Evolutionary conservation across 1,284 basidiomycete genomes (phyloP).

Genomic region (Austroboletus novae-zelandiae): DNA sequence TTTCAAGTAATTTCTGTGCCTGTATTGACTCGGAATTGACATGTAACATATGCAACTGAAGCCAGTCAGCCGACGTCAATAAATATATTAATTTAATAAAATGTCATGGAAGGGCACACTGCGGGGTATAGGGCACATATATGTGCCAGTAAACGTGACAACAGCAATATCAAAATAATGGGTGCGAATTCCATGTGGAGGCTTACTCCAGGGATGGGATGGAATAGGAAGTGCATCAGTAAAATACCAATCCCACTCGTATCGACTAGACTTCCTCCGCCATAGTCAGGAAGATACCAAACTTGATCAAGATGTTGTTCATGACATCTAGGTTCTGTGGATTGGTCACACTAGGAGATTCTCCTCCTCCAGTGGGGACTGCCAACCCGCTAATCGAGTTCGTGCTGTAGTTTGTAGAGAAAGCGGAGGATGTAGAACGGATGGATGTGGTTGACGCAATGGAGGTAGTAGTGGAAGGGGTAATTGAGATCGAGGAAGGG

Average conservation of each 20-base stretch:
- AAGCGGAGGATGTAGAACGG: slow-evolving; percentile 14
- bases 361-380: slow-evolving; percentile 27
- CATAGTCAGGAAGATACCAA: slow-evolving; percentile 35
- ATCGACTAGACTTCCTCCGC: slow-evolving; percentile 1
- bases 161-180: background rate
- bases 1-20: slow-evolving; percentile 15
- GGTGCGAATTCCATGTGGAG: background rate
- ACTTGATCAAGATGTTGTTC: slow-evolving; percentile 38
- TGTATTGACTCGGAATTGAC: background rate
- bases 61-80: too few species aligned
- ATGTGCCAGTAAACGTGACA: slow-evolving; percentile 8
- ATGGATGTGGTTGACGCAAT: slow-evolving; percentile 21
- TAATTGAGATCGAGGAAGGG: slow-evolving; percentile 15
- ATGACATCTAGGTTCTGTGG: slow-evolving; percentile 35
- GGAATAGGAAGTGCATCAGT: background rate
- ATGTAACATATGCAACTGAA: background rate
- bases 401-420: slow-evolving; percentile 15
- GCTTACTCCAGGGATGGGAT: slow-evolving; percentile 8
- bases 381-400: slow-evolving; percentile 29
- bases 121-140: slow-evolving; percentile 21
- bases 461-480: slow-evolving; percentile 22
- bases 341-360: slow-evolving; percentile 10
- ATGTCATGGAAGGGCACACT: slow-evolving; percentile 2
- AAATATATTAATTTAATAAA: background rate
- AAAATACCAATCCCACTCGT: too few species aligned